Percentiles rank a stretch among this genome's conserved stretches.
phyloP scores from a whole-genome alignment of 2,329 filamentous ascomycete genomes.

The Pseudogymnoascus pannorum region DNA sequence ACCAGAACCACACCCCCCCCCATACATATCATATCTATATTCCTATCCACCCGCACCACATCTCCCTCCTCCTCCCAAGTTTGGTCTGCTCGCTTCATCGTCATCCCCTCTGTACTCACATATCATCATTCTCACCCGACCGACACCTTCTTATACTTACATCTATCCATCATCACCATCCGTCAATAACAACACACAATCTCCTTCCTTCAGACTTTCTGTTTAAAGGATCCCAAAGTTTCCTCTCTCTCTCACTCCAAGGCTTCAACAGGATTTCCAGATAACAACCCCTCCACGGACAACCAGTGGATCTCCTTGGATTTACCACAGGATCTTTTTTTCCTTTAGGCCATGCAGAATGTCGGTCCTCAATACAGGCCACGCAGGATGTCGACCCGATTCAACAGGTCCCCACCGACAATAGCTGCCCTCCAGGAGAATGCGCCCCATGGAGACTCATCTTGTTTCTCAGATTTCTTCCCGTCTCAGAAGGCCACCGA shows the following conservation, averaged over 20 bases:
- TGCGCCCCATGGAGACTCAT: not conserved
- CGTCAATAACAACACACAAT: too few species aligned
- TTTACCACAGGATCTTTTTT: not conserved
- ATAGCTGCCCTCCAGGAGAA: not conserved
- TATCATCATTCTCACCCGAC: constrained; percentile 3
- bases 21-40: constrained; percentile 11
- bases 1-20: constrained; percentile 13
- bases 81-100: not conserved
- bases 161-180: constrained; percentile 16
- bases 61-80: not conserved
- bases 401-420: constrained; percentile 1
- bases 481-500: not conserved
- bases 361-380: constrained; percentile 7
- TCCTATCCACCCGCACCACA: constrained; percentile 2
- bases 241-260: not conserved
- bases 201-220: constrained; percentile 1
- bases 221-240: not conserved
- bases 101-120: not conserved
- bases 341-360: constrained; percentile 7
- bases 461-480: not conserved
- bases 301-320: not conserved
- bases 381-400: constrained; percentile 2
- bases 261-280: not conserved
- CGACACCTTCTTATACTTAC: not conserved
- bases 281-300: not conserved